A percentile compares a stretch with the other conserved stretches of the same genome.
These are phyloP conservation scores for Galerina sulciceps DNA, from an alignment of 768 basidiomycete species.

Conservation along the genomic window DNA sequence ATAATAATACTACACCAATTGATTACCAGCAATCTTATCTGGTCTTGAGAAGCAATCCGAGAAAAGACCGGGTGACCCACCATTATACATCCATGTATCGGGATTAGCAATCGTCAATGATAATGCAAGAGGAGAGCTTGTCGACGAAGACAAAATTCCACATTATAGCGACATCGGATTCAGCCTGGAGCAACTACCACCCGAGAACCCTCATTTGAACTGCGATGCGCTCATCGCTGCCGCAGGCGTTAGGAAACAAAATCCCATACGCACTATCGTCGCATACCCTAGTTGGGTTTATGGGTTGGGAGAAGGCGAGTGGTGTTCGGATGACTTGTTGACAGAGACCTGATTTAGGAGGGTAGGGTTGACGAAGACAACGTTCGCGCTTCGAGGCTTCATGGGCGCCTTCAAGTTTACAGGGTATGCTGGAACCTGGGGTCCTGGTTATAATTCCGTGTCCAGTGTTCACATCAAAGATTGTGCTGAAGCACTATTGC, in stretches of 20 bases:
- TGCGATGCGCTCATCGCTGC: slow-evolving; percentile 36
- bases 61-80: slow-evolving; percentile 37
- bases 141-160: slow-evolving; percentile 30
- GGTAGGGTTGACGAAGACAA: slow-evolving; percentile 40
- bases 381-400: slow-evolving; percentile 40
- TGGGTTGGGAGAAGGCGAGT: slow-evolving; percentile 42
- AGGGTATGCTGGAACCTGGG: slow-evolving; percentile 47
- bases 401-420: slow-evolving; percentile 32
- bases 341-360: background rate
- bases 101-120: slow-evolving; percentile 44
- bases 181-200: slow-evolving; percentile 29
- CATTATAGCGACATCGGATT: slow-evolving; percentile 43
- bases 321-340: background rate
- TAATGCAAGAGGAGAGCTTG: slow-evolving; percentile 41
- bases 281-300: slow-evolving; percentile 46
- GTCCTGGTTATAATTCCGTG: slow-evolving; percentile 40
- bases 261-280: slow-evolving; percentile 47
- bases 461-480: slow-evolving; percentile 46
- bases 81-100: slow-evolving; percentile 49
- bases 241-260: slow-evolving; percentile 42
- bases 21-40: slow-evolving; percentile 26
- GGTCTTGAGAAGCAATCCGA: slow-evolving; percentile 40
- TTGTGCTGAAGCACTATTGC: slow-evolving; percentile 33
- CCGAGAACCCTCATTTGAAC: slow-evolving; percentile 21
- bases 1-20: background rate